Evolutionary conservation across 257 asterid genomes (phyloP).

Genomic region (Solanum arcanum): DNA sequence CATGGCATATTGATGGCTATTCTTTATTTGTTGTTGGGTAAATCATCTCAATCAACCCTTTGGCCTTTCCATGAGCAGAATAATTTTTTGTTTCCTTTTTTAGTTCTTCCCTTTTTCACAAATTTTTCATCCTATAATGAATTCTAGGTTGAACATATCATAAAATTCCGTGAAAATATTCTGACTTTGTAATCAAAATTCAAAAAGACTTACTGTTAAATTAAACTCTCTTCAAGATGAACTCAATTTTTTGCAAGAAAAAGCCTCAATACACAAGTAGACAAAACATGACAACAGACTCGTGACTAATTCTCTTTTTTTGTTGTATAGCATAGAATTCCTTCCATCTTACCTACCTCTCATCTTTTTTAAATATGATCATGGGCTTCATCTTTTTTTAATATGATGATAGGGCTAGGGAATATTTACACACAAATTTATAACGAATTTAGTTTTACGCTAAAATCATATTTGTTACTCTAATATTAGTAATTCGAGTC

Average conservation of each 20-base stretch:
- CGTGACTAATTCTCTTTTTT: slow-evolving; percentile 19
- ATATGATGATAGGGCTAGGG: not conserved
- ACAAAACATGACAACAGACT: slow-evolving; percentile 38
- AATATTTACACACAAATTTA: not conserved
- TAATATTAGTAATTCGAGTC: not conserved
- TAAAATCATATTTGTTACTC: no score
- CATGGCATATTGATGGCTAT: slow-evolving; percentile 87
- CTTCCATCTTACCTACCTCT: not conserved
- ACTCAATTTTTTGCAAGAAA: not conserved
- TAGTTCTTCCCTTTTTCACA: not conserved
- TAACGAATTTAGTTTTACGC: not conserved
- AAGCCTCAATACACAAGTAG: slow-evolving; percentile 40
- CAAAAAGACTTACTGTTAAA: slow-evolving; percentile 20
- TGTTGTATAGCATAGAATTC: slow-evolving; percentile 19
- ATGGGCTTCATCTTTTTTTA: not conserved
- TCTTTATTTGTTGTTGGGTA: slow-evolving; percentile 16
- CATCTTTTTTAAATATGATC: not conserved
- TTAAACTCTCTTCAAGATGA: slow-evolving; percentile 5
- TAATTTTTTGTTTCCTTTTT: no score
- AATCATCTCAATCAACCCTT: no score
- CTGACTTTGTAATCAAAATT: slow-evolving; percentile 1
- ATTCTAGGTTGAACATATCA: slow-evolving; percentile 28
- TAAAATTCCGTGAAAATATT: slow-evolving; percentile 20
- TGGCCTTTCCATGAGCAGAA: not conserved
- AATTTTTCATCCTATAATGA: slow-evolving; percentile 5